Base-by-base conservation (phyloP, 2,329 filamentous ascomycete genomes). In the Aureobasidium mangrovei region DNA sequence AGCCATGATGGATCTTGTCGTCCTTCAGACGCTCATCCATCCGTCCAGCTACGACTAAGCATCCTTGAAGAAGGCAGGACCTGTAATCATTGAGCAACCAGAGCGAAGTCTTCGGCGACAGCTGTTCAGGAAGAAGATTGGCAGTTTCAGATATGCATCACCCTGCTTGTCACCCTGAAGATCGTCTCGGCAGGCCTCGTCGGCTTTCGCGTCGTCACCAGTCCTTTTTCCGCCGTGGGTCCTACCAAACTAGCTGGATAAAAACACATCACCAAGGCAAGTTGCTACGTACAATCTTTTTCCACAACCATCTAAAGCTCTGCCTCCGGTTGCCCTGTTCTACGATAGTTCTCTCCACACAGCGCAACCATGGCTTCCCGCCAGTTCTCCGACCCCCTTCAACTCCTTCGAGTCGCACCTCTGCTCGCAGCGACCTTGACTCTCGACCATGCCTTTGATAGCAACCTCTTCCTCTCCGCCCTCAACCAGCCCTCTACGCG, bases 351-450 rank as follows among this genome's bases (percentile, higher is more conserved):
- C 8, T 41, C 36, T 29, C 7, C 36, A 43, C 24, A 2, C 18
- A n/a, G 8, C 47, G 24, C 47, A 51, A 42, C 5, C 28, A 55
- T 55, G 54, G 54, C 45, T 9, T 49, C 44, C 27, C n/a, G 39
- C 32, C 54, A 51, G 18, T 51, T 52, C 39, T 36, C 51, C 41
- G 54, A 55, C 32, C 54, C 54, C 1, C 9, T 51, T n/a, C 32
- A 36, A 28, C 45, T 51, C n/a, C 46, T 55, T 32, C 46, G 54
- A 32, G 32, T 44, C 31, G 39, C 54, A 7, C 54, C 54, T 29
- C 40, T 55, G 5, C 38, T 55, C 26, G 32, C 40, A 4, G 45
- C 54, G 3, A 55, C 54, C 31, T 32, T 47, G 28, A 39, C 45
- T 9, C 41, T 55, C 39, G 39, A 46, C 10, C 45, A 48, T 24